Percentiles rank a stretch among this genome's conserved stretches.
These are phyloP conservation scores for Cytospora mali DNA, from an alignment of 2,329 filamentous ascomycete species.

Conservation along the genomic window DNA sequence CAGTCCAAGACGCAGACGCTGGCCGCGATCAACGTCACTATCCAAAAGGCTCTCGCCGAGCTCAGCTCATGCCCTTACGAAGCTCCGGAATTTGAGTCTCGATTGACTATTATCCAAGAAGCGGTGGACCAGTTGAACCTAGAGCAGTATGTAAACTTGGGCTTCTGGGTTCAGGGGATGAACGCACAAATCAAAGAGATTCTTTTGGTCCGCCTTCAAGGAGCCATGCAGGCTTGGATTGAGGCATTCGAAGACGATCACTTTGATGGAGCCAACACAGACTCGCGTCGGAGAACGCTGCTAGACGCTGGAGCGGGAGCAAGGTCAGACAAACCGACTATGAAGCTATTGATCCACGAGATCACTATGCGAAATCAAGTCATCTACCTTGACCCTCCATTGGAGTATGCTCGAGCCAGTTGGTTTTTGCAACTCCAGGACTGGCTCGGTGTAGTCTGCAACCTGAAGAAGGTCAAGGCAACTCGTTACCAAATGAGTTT, in stretches of 20 bases:
- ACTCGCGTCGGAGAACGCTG: slow-evolving; percentile 51
- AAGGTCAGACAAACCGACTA: slow-evolving; percentile 60
- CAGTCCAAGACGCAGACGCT: slow-evolving; percentile 85
- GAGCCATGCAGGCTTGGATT: slow-evolving; percentile 86
- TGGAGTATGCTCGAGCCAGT: slow-evolving; percentile 87
- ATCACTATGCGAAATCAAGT: slow-evolving; percentile 98
- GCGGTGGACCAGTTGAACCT: slow-evolving; percentile 95
- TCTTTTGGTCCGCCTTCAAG: slow-evolving; percentile 78
- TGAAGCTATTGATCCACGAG: slow-evolving; percentile 80
- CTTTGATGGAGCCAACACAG: slow-evolving; percentile 51
- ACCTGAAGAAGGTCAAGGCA: slow-evolving; percentile 90
- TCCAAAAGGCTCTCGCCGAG: slow-evolving; percentile 80
- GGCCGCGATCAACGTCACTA: slow-evolving; percentile 74
- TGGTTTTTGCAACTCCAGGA: slow-evolving; percentile 93
- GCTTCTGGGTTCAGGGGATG: slow-evolving; percentile 84
- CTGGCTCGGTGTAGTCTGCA: slow-evolving; percentile 92
- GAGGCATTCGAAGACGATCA: slow-evolving; percentile 73
- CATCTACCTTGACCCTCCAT: slow-evolving; percentile 91
- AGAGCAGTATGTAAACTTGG: slow-evolving; percentile 92
- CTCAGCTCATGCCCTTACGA: slow-evolving; percentile 85
- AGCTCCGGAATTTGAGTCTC: slow-evolving; percentile 73
- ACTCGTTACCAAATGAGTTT: slow-evolving; percentile 91
- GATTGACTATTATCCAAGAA: slow-evolving; percentile 83
- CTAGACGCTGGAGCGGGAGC: slow-evolving; percentile 42
- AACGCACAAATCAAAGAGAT: slow-evolving; percentile 84